phyloP scores from a whole-genome alignment of 2,329 filamentous ascomycete genomes.

The Trichoderma semiorbis region DNA sequence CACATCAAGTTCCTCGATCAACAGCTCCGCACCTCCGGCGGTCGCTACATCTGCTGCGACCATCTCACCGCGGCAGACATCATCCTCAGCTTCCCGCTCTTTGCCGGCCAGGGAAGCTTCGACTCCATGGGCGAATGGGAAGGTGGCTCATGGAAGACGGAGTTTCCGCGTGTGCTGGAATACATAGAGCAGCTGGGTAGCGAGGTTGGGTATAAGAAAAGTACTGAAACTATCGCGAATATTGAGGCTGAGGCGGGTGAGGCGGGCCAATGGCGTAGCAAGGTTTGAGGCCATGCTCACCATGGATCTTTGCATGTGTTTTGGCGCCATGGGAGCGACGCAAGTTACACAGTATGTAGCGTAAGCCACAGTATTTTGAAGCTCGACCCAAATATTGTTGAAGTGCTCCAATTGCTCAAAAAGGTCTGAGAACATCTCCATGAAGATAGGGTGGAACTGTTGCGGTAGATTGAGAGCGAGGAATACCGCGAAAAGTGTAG shows the following conservation, averaged over 20 bases:
- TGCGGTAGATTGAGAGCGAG: not conserved
- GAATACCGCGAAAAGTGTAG: not conserved
- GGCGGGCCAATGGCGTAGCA: not conserved
- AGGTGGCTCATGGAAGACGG: slow-evolving; percentile 35
- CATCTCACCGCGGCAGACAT: slow-evolving; percentile 52
- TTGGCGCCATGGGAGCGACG: not conserved
- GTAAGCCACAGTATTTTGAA: not conserved
- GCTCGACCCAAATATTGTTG: not conserved
- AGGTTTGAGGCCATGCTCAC: not conserved
- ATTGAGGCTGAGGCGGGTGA: slow-evolving; percentile 41
- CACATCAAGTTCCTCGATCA: slow-evolving; percentile 50
- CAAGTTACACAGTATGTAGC: not conserved
- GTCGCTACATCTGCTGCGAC: slow-evolving; percentile 47
- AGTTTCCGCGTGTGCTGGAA: slow-evolving; percentile 44
- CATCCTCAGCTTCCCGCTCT: slow-evolving; percentile 51
- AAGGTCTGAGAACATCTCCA: not conserved
- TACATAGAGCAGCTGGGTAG: slow-evolving; percentile 45
- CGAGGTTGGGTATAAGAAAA: slow-evolving; percentile 47
- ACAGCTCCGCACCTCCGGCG: slow-evolving; percentile 45
- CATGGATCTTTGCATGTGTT: not conserved
- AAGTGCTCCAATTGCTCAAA: not conserved
- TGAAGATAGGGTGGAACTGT: not conserved
- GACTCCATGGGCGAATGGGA: slow-evolving; percentile 42
- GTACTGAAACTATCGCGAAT: slow-evolving; percentile 47
- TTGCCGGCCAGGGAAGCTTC: slow-evolving; percentile 41